Base-by-base conservation (phyloP, 1,284 basidiomycete species). In the Tilletia indica region DNA sequence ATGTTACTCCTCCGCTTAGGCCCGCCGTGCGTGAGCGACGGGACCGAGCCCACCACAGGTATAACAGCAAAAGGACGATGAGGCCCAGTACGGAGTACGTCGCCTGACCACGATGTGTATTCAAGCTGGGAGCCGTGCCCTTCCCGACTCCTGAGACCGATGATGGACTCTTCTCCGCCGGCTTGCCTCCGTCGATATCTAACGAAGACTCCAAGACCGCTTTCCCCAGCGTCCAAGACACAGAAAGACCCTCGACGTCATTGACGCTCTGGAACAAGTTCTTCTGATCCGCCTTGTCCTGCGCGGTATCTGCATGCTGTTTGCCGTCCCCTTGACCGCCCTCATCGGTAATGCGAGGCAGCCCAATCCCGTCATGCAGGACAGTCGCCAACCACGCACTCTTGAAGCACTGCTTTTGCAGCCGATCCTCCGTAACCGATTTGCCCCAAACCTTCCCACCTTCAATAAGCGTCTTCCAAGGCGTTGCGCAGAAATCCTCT, bases 321-420 rank as follows among this genome's bases (percentile, higher is more conserved):
- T 72, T 77, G 48, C 77, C 80, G 42, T 80, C 79, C 38, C 78
- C 78, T n/a, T 75, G 69, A 38, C 78, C 79, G 39, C 75, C 75
- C 2, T 88, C 87, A 83, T 97, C 95, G 61, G 93, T 78, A 45
- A 97, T 90, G 42, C 97, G 89, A 12, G 97, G 97, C 82, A 99
- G 89, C 16, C 94, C 94, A 70, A 99, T 91, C 34, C 96, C 97
- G 81, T 97, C 93, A 81, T 99, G 96, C 3, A 99, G 86, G 34
- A 99, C 92, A 81, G 97, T 98, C 71, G 92, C 91, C 72, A 99
- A 89, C 97, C 97, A 99, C 1, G 96, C 95, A 0, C 96, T 94
- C 85, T 99, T 99, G 90, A 99, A 99, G 84, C 97, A 99, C 83
- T 99, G 97, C 91, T 96, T 93, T 86, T 96, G 90, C 73, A 99